These are phyloP conservation scores for Chalciporus piperatoides DNA, from an alignment of 1,284 basidiomycete genomes.

Conservation along the genomic window DNA sequence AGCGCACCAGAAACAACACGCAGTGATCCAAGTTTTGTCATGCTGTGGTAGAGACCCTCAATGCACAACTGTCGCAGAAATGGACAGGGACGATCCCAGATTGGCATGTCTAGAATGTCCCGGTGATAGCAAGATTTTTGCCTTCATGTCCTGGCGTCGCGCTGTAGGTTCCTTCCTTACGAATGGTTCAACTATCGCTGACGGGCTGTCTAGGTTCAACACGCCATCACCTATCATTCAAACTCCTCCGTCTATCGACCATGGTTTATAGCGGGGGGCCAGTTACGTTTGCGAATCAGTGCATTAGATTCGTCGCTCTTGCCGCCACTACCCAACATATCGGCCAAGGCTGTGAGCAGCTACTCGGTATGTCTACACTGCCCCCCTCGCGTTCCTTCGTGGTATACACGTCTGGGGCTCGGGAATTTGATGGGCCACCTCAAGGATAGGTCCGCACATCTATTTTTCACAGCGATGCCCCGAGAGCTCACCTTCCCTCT, in stretches of 20 bases:
- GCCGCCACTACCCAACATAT: background rate
- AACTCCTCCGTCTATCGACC: slow-evolving; percentile 1
- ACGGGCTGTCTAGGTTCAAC: slow-evolving; percentile 19
- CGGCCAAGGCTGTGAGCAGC: slow-evolving; percentile 10
- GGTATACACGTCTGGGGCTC: slow-evolving; percentile 23
- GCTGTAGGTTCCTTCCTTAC: slow-evolving; percentile 15
- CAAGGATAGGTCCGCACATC: slow-evolving; percentile 17
- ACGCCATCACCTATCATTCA: slow-evolving; percentile 18
- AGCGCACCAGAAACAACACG: slow-evolving; percentile 20
- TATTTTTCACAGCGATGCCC: background rate
- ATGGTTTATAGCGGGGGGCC: slow-evolving; percentile 13
- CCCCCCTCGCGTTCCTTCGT: slow-evolving; percentile 29
- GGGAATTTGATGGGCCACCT: slow-evolving; percentile 22
- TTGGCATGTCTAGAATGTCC: slow-evolving; percentile 21
- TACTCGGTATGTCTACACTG: slow-evolving; percentile 27
- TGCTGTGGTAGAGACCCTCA: slow-evolving; percentile 25
- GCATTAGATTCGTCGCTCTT: background rate
- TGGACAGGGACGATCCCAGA: slow-evolving; percentile 23
- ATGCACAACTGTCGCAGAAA: slow-evolving; percentile 26
- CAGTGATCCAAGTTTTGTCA: slow-evolving; percentile 18
- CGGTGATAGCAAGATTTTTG: slow-evolving; percentile 3
- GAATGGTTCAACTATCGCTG: background rate
- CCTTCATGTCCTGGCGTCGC: slow-evolving; percentile 25
- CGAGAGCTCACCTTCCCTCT: background rate
- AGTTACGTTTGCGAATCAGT: slow-evolving; percentile 1